Base-by-base conservation (phyloP, 352 stramenopile genomes). In the Pythium coloratum region DNA sequence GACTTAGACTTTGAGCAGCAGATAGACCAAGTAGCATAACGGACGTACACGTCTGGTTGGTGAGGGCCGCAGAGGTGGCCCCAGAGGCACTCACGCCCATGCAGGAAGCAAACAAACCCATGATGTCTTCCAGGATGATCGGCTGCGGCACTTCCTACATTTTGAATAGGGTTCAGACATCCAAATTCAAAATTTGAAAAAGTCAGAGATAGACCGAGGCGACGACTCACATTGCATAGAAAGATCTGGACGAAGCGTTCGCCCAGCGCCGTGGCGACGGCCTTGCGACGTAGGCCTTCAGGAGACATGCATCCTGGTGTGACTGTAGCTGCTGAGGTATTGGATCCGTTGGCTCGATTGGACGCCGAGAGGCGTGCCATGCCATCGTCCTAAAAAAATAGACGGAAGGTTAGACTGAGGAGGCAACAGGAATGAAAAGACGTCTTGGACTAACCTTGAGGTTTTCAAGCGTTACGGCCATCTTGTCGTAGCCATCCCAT, bases 241-340 rank as follows among this genome's bases (percentile, higher is more conserved):
- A 79, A 76, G 36, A 79, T 69, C 55, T 79, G 73, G 20, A 79
- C 56, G 36, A 79, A 79, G 36, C 73, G 71, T 53, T 79, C 73
- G 60, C 73, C 70, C 14, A 79, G 64, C 14, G 64, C 62, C 28
- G 73, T 79, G 10, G 73, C 70, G 16, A 79, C 71, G 20, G 73
- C 73, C 38, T 79, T 79, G 47, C 65, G 68, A 18, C 66, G 68
- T 38, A 76, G 67, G 26, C 61, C 55, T 28, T 69, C 64, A 28
- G 66, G 62, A 3, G 68, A 66, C 53, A 61, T 53, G 38, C 55
- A 62, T 13, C 46, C 60, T 6, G 62, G 32, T 20, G 49, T 33
- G 14, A 46, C 36, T 3, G 32, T 34, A n/a, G 57, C 49, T 6
- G 40, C 16, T 2, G 49, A 24, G 32, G 33, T 42, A 9, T 20